Percentiles rank a stretch among this genome's conserved stretches.
phyloP scores from a whole-genome alignment of 371 early-diverging fungal species.

The Mortierella sp. region DNA sequence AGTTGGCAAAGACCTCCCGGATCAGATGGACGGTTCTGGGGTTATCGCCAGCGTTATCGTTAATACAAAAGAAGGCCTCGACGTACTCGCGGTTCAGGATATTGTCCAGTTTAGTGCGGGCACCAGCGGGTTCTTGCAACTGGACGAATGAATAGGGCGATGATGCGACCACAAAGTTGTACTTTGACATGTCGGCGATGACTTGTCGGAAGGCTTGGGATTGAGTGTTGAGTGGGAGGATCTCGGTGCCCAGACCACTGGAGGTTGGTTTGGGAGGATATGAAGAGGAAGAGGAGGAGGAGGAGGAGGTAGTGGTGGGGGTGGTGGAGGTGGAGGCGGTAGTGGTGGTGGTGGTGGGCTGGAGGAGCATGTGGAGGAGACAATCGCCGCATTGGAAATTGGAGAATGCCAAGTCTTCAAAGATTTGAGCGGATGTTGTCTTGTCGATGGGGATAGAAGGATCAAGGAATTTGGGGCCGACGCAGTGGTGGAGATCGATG shows the following conservation, averaged over 20 bases:
- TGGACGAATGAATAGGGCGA: slow-evolving; percentile 37
- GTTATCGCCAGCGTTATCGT: slow-evolving; percentile 31
- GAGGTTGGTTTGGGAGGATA: neutral
- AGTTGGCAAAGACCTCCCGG: slow-evolving; percentile 19
- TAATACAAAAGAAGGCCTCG: slow-evolving; percentile 43
- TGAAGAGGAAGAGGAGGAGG: neutral
- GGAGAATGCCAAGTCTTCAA: slow-evolving; percentile 34
- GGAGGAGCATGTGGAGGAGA: slow-evolving; percentile 47
- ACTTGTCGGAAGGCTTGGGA: slow-evolving; percentile 22
- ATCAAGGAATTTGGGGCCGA: slow-evolving; percentile 29
- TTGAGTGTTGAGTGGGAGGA: slow-evolving; percentile 29
- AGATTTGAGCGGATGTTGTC: slow-evolving; percentile 17
- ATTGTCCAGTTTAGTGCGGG: slow-evolving; percentile 1
- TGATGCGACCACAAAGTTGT: slow-evolving; percentile 42
- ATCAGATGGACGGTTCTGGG: neutral
- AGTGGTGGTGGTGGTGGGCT: slow-evolving; percentile 3
- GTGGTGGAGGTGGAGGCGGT: neutral
- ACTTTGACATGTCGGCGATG: slow-evolving; percentile 31
- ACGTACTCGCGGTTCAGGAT: slow-evolving; percentile 9
- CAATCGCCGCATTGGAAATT: slow-evolving; percentile 55
- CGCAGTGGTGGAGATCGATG: slow-evolving; percentile 31
- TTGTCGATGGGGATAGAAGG: slow-evolving; percentile 1
- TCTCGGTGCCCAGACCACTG: slow-evolving; percentile 25
- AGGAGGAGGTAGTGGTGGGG: neutral
- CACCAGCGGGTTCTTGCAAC: slow-evolving; percentile 1